phyloP scores from a whole-genome alignment of 805 yeast species.

The Tetrapisispora phaffii region DNA sequence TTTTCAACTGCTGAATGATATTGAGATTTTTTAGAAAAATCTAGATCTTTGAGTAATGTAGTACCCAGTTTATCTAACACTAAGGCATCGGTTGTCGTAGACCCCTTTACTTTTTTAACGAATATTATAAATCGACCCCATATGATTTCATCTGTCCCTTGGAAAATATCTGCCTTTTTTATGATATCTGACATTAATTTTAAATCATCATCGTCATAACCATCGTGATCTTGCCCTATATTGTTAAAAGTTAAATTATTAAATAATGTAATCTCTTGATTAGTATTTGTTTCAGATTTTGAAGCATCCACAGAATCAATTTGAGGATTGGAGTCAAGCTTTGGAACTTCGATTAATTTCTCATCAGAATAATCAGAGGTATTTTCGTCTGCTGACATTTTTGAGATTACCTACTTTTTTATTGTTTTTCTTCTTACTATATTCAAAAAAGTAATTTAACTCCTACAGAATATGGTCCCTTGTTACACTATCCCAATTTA shows the following conservation, averaged over 20 bases:
- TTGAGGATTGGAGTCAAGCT: not conserved
- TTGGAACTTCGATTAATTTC: not conserved
- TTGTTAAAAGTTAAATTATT: conserved; percentile 9
- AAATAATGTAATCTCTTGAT: conserved; percentile 3
- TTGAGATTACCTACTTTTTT: no score
- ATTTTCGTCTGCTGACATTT: not conserved
- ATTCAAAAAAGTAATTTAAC: not conserved
- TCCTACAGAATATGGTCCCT: not conserved
- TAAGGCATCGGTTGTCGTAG: conserved; percentile 42
- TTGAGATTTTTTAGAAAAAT: conserved; percentile 49
- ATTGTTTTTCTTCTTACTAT: not conserved
- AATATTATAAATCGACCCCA: conserved; percentile 25
- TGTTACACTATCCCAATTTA: not conserved
- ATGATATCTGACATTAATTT: conserved; percentile 18
- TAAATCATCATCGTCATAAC: conserved; percentile 4
- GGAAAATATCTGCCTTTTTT: conserved; percentile 15
- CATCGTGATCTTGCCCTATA: conserved; percentile 2
- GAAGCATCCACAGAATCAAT: no score
- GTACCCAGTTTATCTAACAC: conserved; percentile 60
- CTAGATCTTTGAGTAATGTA: conserved; percentile 46
- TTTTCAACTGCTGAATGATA: conserved; percentile 76
- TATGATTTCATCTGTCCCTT: conserved; percentile 20
- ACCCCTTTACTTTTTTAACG: conserved; percentile 12
- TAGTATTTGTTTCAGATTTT: not conserved
- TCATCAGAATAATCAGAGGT: not conserved